A percentile compares a stretch with the other conserved stretches of the same genome.
Conservation (phyloP, 2,329 filamentous ascomycete genomes). For the Botrytis medusae region DNA sequence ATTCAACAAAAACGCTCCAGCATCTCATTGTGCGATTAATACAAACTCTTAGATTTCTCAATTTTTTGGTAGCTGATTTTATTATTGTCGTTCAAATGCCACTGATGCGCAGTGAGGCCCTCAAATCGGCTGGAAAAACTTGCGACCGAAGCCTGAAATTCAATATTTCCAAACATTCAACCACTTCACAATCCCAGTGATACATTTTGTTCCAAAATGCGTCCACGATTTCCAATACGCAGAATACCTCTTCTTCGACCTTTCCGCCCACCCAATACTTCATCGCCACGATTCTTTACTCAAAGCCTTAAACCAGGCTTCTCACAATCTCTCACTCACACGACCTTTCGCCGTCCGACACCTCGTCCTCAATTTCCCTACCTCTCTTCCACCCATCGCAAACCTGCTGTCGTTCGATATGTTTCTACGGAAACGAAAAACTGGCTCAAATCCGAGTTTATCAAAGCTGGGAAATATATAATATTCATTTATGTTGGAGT, state of each 20-base stretch:
- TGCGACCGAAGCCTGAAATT: conserved; percentile 10
- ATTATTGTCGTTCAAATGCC: background rate
- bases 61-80: background rate
- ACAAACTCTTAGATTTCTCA: background rate
- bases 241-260: conserved; percentile 45
- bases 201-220: conserved; percentile 28
- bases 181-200: background rate
- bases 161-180: background rate
- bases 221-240: conserved; percentile 40
- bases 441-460: conserved; percentile 70
- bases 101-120: background rate
- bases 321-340: conserved; percentile 22
- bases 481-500: conserved; percentile 64
- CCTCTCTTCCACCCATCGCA: conserved; percentile 48
- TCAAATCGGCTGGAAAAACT: conserved; percentile 18
- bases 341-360: conserved; percentile 26
- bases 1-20: background rate
- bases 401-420: conserved; percentile 56
- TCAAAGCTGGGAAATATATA: conserved; percentile 67
- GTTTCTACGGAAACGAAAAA: conserved; percentile 75
- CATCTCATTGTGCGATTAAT: background rate
- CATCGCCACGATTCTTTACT: conserved; percentile 53
- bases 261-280: conserved; percentile 40
- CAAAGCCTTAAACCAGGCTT: conserved; percentile 47
- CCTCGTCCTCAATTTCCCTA: conserved; percentile 65